A percentile compares a stretch with the other conserved stretches of the same genome.
phyloP scores from a whole-genome alignment of 768 basidiomycete species.

The Phlebiopsis gigantea region DNA sequence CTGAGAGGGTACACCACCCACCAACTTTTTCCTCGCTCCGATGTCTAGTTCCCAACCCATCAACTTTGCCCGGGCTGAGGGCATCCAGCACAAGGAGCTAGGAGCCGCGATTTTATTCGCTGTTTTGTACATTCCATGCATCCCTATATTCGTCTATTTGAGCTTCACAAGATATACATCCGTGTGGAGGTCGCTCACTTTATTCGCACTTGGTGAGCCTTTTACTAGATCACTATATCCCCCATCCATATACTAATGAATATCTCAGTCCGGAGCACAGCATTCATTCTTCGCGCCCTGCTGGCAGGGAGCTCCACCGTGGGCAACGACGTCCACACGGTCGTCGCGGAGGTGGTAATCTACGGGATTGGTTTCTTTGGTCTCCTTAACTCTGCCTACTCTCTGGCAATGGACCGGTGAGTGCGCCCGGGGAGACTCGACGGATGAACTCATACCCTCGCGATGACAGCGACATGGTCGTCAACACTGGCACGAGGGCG shows the following conservation, averaged over 20 bases:
- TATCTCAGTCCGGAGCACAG: constrained; percentile 24
- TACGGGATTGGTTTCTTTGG: constrained; percentile 31
- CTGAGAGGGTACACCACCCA: background rate
- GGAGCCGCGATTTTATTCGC: constrained; percentile 7
- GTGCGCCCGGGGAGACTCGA: background rate
- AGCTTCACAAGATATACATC: constrained; percentile 2
- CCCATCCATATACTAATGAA: no score
- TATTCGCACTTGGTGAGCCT: constrained; percentile 9
- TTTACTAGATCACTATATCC: no score
- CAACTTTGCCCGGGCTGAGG: constrained; percentile 2
- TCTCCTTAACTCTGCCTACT: constrained; percentile 29
- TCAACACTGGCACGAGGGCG: background rate
- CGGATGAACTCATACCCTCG: background rate
- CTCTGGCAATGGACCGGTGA: constrained; percentile 30
- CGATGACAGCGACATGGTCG: background rate
- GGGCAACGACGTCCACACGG: constrained; percentile 21
- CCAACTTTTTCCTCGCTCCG: background rate
- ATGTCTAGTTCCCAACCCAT: background rate
- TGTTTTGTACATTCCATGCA: constrained; percentile 1
- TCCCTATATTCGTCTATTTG: background rate
- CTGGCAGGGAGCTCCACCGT: constrained; percentile 20
- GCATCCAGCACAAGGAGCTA: constrained; percentile 10
- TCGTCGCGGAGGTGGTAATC: constrained; percentile 26
- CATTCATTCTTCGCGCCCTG: constrained; percentile 26
- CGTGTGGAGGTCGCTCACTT: background rate